phyloP scores from a whole-genome alignment of 495 filamentous ascomycete species.

The Lasiosphaeriaceae sp. region DNA sequence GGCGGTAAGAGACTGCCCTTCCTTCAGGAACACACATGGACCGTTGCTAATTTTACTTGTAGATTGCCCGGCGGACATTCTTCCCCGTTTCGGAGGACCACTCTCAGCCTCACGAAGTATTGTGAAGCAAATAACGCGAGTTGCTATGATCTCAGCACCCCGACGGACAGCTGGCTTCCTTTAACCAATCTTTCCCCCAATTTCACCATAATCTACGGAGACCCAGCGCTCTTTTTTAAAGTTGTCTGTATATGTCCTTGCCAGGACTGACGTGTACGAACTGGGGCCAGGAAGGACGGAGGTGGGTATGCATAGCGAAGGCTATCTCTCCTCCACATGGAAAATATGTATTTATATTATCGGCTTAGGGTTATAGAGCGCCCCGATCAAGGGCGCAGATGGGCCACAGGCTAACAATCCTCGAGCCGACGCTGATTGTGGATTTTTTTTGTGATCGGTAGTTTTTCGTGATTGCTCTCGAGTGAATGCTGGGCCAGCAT shows the following conservation, averaged over 20 bases:
- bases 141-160: neutral
- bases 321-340: conserved; percentile 33
- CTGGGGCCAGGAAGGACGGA: neutral
- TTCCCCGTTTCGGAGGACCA: conserved; percentile 20
- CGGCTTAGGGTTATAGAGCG: conserved; percentile 26
- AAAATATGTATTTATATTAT: conserved; percentile 31
- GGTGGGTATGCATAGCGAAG: conserved; percentile 30
- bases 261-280: conserved; percentile 24
- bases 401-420: conserved; percentile 5
- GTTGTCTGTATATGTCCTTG: conserved; percentile 14
- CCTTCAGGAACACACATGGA: neutral
- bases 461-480: neutral
- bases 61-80: conserved; percentile 31
- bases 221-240: conserved; percentile 8
- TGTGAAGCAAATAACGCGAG: conserved; percentile 6
- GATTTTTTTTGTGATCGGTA: neutral
- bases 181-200: neutral
- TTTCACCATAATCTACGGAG: conserved; percentile 21
- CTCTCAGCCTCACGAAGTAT: conserved; percentile 1
- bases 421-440: neutral
- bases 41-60: neutral
- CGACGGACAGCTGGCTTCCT: neutral
- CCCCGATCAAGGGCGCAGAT: conserved; percentile 15
- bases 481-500: too few species aligned
- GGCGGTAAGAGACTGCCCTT: conserved; percentile 62